These are phyloP conservation scores for Litsea cubeba DNA, from an alignment of 164 flowering plant species.

Conservation along the genomic window DNA sequence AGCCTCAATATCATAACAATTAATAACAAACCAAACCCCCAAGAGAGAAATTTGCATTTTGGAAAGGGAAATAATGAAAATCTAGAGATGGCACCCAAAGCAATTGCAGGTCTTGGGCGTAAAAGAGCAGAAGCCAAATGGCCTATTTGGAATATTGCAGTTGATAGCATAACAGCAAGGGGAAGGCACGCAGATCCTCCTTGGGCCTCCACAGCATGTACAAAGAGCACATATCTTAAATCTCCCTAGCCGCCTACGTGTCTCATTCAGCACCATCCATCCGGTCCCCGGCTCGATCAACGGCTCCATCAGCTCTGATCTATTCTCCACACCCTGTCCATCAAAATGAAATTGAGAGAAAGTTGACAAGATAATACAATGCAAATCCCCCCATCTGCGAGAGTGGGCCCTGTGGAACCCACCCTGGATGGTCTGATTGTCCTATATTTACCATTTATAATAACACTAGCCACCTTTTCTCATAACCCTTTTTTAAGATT, in stretches of 20 bases:
- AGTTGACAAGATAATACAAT: no score
- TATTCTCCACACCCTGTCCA: slow-evolving; percentile 2
- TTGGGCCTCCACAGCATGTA: slow-evolving; percentile 89
- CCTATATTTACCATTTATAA: no score
- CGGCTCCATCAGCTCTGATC: slow-evolving; percentile 48
- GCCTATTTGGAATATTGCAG: slow-evolving; percentile 92
- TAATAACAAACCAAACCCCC: no score
- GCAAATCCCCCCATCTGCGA: no score
- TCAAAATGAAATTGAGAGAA: not conserved
- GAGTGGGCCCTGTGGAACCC: not conserved
- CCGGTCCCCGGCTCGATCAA: slow-evolving; percentile 32
- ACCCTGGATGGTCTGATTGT: not conserved
- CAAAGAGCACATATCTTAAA: slow-evolving; percentile 78
- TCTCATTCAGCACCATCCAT: slow-evolving; percentile 53
- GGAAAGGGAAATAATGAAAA: not conserved
- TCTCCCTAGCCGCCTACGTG: slow-evolving; percentile 58
- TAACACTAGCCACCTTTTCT: no score
- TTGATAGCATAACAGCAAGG: slow-evolving; percentile 96
- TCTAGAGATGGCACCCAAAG: slow-evolving; percentile 75
- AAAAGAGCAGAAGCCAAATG: slow-evolving; percentile 90
- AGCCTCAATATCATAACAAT: no score
- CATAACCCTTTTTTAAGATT: no score
- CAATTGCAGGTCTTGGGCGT: slow-evolving; percentile 92
- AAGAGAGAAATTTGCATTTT: no score
- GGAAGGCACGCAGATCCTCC: slow-evolving; percentile 60